Evolutionary conservation across 305 asterid species (phyloP), one percentile per base, ranked within the genome.

Genomic region (Fraxinus xanthoxyloides): DNA sequence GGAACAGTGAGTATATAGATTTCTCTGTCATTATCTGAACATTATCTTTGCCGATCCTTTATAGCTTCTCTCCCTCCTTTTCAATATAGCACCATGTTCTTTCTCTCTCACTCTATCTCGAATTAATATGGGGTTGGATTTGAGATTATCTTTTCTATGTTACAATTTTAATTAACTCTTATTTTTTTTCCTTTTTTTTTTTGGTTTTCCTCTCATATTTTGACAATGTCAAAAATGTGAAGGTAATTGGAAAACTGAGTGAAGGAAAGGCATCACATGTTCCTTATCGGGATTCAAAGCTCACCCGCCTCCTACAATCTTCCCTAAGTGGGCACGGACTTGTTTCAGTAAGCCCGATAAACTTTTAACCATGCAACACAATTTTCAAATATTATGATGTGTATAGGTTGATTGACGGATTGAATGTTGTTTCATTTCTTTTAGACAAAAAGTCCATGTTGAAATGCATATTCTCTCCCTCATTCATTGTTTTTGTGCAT

Each of bases 171-270:
- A 28, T 13, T 1, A 26, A 10, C 10, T 31, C 3, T 7, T 65
- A 4, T 30, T n/a, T 31, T 28, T 69, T 28, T 15, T 0, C 21
- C 9, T 35, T 38, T 40, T 12, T 31, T 2, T 70, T 30, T 23
- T 4, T 32, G 5, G 7, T 67, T 70, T 17, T 28, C 17, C 40
- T 59, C 79, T 80, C 35, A 84, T 61, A 35, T 82, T 82, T 73
- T 78, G 74, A 86, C 77, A 65, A 79, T 76, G 40, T 77, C 54
- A 79, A 30, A 54, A 59, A 80, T 81, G 73, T 83, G 77, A 85
- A 94, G 99, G 99, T 97, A 78, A 97, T 97, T 84, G 99, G 98
- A 80, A 97, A 97, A 86, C 92, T 97, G 80, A 97, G 99, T 89
- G 98, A 97, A 86, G 98, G 99, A 80, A 97, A 90, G 90, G 91